Evolutionary conservation across 768 basidiomycete genomes (phyloP).

Genomic region (Trametes meyenii): DNA sequence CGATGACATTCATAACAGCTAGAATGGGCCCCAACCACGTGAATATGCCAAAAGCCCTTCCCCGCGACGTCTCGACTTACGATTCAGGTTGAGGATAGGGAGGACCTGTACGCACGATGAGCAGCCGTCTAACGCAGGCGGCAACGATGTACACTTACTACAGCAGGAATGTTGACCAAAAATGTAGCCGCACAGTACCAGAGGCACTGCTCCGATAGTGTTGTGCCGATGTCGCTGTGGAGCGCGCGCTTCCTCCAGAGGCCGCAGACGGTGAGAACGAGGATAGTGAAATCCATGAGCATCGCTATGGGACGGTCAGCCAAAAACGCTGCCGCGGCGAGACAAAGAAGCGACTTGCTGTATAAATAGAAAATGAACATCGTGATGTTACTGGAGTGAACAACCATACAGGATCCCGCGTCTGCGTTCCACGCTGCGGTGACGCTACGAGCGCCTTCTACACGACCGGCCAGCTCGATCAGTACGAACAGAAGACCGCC

Average conservation of each 20-base stretch:
- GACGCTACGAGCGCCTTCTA: slow-evolving; percentile 13
- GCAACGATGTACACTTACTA: not conserved
- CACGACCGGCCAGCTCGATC: not conserved
- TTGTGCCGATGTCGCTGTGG: slow-evolving; percentile 8
- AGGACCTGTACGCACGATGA: not conserved
- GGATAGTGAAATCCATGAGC: slow-evolving; percentile 13
- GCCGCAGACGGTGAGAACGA: slow-evolving; percentile 14
- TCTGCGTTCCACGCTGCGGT: not conserved
- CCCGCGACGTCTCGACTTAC: not conserved
- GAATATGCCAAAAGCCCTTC: not conserved
- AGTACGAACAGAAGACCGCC: not conserved
- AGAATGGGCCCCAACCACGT: no score
- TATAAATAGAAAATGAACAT: slow-evolving; percentile 22
- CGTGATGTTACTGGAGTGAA: slow-evolving; percentile 8
- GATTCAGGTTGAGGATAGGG: slow-evolving; percentile 11
- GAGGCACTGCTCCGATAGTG: slow-evolving; percentile 16
- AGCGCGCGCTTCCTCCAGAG: slow-evolving; percentile 12
- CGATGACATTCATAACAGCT: slow-evolving; percentile 21
- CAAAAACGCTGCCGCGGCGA: no score
- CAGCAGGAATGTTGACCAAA: slow-evolving; percentile 17
- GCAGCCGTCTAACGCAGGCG: no score
- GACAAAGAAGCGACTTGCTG: slow-evolving; percentile 3
- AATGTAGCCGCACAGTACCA: slow-evolving; percentile 20
- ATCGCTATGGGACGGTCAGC: not conserved
- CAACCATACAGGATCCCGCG: not conserved